Conservation (phyloP, 176 grass and related monocot species). For the Hsuehochloa calcarea region DNA sequence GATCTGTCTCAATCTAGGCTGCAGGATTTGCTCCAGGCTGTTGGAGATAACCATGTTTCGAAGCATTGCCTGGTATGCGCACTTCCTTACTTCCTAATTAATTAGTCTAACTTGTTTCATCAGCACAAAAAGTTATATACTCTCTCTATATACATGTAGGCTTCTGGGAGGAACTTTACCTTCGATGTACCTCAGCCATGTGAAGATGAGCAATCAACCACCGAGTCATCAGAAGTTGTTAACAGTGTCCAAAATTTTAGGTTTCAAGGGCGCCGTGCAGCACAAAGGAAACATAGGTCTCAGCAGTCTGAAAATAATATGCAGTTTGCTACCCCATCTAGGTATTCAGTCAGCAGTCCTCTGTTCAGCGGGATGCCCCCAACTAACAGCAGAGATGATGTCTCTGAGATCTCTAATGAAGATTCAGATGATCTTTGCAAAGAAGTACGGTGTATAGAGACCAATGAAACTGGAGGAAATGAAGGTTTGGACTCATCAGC, state of each 20-base stretch:
- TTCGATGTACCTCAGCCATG: conserved; percentile 58
- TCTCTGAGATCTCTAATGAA: conserved; percentile 45
- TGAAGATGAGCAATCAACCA: conserved; percentile 53
- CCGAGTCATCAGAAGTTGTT: conserved; percentile 53
- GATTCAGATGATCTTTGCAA: conserved; percentile 83
- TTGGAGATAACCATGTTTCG: conserved; percentile 60
- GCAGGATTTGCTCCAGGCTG: conserved; percentile 64
- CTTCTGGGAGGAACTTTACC: conserved; percentile 51
- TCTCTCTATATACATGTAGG: conserved; percentile 47
- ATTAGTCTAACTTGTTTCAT: neutral
- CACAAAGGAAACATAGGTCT: conserved; percentile 27
- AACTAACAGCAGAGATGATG: conserved; percentile 36
- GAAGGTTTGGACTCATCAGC: conserved; percentile 37
- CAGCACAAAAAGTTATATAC: neutral
- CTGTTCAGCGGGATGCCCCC: conserved; percentile 48
- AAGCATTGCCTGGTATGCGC: conserved; percentile 49
- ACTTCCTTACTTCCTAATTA: conserved; percentile 9
- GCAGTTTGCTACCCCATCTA: conserved; percentile 18
- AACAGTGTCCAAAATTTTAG: conserved; percentile 40
- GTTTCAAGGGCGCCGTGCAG: conserved; percentile 18
- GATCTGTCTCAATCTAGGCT: conserved; percentile 76
- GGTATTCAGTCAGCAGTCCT: conserved; percentile 51
- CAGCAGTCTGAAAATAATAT: conserved; percentile 38
- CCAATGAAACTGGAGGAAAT: conserved; percentile 42
- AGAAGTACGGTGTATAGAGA: conserved; percentile 87